phyloP scores from a whole-genome alignment of 305 asterid species.

The Euphrasia arctica region DNA sequence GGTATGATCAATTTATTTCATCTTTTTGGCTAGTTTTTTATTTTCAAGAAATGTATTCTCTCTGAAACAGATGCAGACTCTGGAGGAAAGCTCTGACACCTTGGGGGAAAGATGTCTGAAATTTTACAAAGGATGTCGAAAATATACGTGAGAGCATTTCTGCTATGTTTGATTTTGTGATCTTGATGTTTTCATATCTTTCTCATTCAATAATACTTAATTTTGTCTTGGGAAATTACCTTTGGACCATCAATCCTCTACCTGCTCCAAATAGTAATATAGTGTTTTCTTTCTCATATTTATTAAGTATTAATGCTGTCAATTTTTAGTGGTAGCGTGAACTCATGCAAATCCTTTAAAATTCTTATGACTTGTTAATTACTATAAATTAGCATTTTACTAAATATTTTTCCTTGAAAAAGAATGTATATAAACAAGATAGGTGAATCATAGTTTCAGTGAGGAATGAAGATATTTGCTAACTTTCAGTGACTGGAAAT shows the following conservation, averaged over 20 bases:
- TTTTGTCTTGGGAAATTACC: conserved; percentile 7
- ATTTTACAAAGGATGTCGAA: conserved; percentile 96
- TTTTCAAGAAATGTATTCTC: conserved; percentile 18
- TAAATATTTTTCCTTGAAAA: no score
- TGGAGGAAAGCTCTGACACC: conserved; percentile 93
- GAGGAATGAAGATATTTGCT: not conserved
- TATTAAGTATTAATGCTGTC: conserved; percentile 8
- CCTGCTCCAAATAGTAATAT: not conserved
- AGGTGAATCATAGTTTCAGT: no score
- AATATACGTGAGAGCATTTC: conserved; percentile 80
- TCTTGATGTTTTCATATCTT: not conserved
- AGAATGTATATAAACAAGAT: no score
- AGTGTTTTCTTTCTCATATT: not conserved
- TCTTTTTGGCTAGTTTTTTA: conserved; percentile 14
- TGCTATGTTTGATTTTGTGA: conserved; percentile 14
- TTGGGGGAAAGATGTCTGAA: conserved; percentile 93
- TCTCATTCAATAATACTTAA: not conserved
- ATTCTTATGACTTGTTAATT: no score
- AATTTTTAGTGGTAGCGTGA: not conserved
- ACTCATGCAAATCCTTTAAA: no score
- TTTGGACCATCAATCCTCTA: conserved; percentile 1
- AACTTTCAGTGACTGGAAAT: conserved; percentile 14
- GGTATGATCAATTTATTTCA: not conserved
- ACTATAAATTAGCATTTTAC: no score
- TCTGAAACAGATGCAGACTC: conserved; percentile 74